phyloP scores from a whole-genome alignment of 108 stramenopile genomes.

The Cyclotella sp. region DNA sequence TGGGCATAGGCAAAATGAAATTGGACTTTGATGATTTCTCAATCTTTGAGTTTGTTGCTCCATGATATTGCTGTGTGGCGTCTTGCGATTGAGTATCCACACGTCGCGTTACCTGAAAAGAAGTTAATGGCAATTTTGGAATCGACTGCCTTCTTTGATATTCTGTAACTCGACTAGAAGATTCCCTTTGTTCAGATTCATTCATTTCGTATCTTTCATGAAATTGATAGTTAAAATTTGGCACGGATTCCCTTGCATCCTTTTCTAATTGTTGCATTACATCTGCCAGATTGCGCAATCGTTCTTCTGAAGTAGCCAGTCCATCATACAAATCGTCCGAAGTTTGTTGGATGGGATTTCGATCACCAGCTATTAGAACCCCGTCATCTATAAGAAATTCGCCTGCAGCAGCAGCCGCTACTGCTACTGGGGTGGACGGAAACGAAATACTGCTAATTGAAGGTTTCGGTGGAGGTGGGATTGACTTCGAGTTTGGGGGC shows the following conservation, averaged over 20 bases:
- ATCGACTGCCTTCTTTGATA: background rate
- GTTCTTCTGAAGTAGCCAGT: background rate
- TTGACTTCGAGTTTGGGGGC: too few relatives aligned
- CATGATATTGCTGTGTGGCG: background rate
- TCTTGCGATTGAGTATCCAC: background rate
- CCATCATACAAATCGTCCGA: background rate
- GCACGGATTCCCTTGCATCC: background rate
- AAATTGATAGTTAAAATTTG: background rate
- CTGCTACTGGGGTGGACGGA: slow-evolving; percentile 14
- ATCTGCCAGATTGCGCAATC: background rate
- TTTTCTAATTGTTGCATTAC: slow-evolving; percentile 11
- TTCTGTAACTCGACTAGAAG: background rate
- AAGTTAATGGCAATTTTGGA: slow-evolving; percentile 6
- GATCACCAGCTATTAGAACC: background rate
- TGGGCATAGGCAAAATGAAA: background rate
- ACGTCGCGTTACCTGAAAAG: background rate
- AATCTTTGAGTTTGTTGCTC: background rate
- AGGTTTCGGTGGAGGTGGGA: too few relatives aligned
- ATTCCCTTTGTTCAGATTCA: too few relatives aligned
- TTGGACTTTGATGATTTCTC: background rate
- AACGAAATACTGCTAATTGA: too few relatives aligned
- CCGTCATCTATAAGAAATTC: slow-evolving; percentile 3
- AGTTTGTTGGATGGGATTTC: background rate
- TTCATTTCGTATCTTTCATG: too few relatives aligned
- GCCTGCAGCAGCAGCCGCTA: background rate